Evolutionary conservation across 768 basidiomycete species (phyloP).

Genomic region (Suillus paluster): DNA sequence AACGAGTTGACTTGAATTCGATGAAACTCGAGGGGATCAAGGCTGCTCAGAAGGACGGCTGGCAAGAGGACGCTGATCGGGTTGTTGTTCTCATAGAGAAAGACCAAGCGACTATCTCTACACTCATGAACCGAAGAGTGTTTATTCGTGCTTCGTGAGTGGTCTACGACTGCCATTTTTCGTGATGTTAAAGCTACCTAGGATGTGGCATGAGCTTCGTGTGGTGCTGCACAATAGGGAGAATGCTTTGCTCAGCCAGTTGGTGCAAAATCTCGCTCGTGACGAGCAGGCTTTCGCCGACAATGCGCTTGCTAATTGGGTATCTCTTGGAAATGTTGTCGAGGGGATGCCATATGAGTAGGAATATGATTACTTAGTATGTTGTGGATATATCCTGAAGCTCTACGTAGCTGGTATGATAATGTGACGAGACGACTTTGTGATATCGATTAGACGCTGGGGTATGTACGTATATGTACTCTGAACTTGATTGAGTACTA

Average conservation of each 20-base stretch:
- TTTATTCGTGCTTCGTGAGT: constrained; percentile 87
- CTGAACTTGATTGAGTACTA: neutral
- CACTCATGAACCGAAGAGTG: constrained; percentile 75
- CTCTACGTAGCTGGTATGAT: neutral
- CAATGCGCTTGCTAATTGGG: constrained; percentile 72
- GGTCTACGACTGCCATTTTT: neutral
- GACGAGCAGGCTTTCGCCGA: constrained; percentile 76
- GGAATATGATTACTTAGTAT: constrained; percentile 26
- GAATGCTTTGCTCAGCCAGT: constrained; percentile 76
- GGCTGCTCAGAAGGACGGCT: constrained; percentile 73
- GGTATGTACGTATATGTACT: too few relatives aligned
- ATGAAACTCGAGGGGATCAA: constrained; percentile 79
- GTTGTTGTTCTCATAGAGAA: constrained; percentile 74
- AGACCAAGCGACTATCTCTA: constrained; percentile 81
- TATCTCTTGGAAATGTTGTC: constrained; percentile 67
- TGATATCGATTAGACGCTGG: neutral
- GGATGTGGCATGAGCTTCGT: constrained; percentile 96
- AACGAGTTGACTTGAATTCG: constrained; percentile 78
- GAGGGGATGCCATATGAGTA: constrained; percentile 88
- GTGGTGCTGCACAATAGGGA: constrained; percentile 92
- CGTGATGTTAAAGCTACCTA: constrained; percentile 33
- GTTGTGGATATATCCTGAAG: constrained; percentile 1
- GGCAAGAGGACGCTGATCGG: constrained; percentile 86
- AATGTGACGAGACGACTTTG: neutral
- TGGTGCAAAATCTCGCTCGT: constrained; percentile 72